A percentile compares a stretch with the other conserved stretches of the same genome.
phyloP scores from a whole-genome alignment of 164 flowering plant species.

The Houttuynia cordata region DNA sequence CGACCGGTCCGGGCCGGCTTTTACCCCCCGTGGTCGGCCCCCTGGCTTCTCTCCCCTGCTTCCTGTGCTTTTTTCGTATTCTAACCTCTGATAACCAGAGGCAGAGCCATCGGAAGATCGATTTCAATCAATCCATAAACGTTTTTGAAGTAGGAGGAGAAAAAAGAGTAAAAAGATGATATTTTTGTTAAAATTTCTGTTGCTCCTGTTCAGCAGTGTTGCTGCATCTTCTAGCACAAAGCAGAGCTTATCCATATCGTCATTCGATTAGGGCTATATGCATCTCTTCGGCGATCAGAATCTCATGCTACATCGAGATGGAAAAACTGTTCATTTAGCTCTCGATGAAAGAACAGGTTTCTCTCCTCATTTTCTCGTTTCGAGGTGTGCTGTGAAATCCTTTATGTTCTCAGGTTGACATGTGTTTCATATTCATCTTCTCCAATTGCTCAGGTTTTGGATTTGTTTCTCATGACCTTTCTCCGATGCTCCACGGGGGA shows the following conservation, averaged over 20 bases:
- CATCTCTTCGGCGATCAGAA: slow-evolving; percentile 73
- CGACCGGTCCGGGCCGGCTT: no score
- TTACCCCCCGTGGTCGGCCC: no score
- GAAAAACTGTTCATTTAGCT: slow-evolving; percentile 58
- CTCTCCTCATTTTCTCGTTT: slow-evolving; percentile 2
- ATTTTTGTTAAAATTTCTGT: background rate
- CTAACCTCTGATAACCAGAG: background rate
- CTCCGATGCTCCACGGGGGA: no score
- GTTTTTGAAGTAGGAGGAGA: background rate
- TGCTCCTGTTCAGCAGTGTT: background rate
- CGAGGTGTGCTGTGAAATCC: background rate
- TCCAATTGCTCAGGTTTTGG: slow-evolving; percentile 55
- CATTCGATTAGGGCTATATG: slow-evolving; percentile 78
- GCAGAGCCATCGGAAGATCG: background rate
- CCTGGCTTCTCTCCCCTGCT: background rate
- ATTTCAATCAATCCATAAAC: background rate
- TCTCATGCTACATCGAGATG: slow-evolving; percentile 51
- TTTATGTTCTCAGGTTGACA: background rate
- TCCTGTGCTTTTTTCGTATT: background rate
- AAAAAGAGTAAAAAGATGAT: background rate
- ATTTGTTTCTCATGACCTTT: slow-evolving; percentile 72
- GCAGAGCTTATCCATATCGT: slow-evolving; percentile 8
- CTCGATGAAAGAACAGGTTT: slow-evolving; percentile 72
- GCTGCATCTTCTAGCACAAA: background rate
- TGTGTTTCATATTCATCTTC: background rate